Conservation (phyloP, 2,329 filamentous ascomycete species). For the Bipolaris oryzae region DNA sequence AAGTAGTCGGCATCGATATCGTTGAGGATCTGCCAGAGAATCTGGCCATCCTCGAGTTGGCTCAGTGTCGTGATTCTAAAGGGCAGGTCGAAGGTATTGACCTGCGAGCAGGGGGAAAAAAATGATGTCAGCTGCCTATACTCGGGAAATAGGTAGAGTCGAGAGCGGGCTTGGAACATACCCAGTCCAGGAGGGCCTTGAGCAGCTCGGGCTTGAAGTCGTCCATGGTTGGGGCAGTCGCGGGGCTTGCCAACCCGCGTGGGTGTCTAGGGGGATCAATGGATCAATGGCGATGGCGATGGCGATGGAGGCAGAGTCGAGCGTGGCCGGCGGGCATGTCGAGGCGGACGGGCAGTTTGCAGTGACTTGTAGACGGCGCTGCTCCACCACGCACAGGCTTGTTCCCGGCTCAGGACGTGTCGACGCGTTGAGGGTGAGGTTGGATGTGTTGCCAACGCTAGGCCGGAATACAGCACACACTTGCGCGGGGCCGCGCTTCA, state of each 20-base stretch:
- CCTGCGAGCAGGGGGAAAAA: slow-evolving; percentile 27
- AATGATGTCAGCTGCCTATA: not conserved
- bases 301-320: slow-evolving; percentile 8
- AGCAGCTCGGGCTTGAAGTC: slow-evolving; percentile 50
- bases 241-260: slow-evolving; percentile 1
- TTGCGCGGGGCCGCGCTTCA: slow-evolving; percentile 12
- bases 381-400: slow-evolving; percentile 19
- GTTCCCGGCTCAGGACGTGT: slow-evolving; percentile 19
- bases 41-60: slow-evolving; percentile 55
- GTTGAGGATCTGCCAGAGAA: slow-evolving; percentile 56
- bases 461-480: slow-evolving; percentile 21
- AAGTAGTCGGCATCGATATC: slow-evolving; percentile 58
- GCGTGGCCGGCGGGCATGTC: slow-evolving; percentile 39
- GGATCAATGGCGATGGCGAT: slow-evolving; percentile 8
- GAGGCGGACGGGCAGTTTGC: slow-evolving; percentile 21
- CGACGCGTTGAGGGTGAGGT: slow-evolving; percentile 28
- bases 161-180: slow-evolving; percentile 19
- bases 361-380: slow-evolving; percentile 18
- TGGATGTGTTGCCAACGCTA: slow-evolving; percentile 31
- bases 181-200: slow-evolving; percentile 49
- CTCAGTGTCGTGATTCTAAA: slow-evolving; percentile 48
- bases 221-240: slow-evolving; percentile 36
- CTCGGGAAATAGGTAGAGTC: too few relatives aligned
- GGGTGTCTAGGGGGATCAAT: not conserved
- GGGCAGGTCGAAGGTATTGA: slow-evolving; percentile 53